A percentile compares a stretch with the other conserved stretches of the same genome.
phyloP scores from a whole-genome alignment of 495 filamentous ascomycete genomes.

The Lindgomyces ingoldianus region DNA sequence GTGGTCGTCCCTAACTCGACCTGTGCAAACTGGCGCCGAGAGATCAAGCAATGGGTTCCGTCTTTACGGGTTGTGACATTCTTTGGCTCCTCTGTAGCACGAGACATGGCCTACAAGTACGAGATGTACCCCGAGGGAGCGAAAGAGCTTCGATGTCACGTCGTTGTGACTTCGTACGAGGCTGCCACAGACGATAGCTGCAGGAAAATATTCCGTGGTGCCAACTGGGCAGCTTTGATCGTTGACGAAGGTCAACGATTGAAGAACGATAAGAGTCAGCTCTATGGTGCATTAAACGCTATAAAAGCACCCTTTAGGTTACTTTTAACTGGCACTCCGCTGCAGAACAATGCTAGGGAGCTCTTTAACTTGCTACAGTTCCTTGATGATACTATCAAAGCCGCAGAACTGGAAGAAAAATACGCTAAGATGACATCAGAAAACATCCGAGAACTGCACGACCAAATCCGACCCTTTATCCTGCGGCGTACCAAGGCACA shows the following conservation, averaged over 20 bases:
- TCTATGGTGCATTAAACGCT: conserved; percentile 71
- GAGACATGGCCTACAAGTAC: conserved; percentile 68
- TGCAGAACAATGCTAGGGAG: conserved; percentile 94
- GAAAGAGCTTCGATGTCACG: conserved; percentile 72
- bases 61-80: conserved; percentile 84
- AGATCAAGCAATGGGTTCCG: conserved; percentile 93
- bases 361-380: conserved; percentile 96
- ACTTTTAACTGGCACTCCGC: conserved; percentile 81
- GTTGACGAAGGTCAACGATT: conserved; percentile 96
- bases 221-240: conserved; percentile 84
- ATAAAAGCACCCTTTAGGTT: conserved; percentile 78
- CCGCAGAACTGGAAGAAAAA: conserved; percentile 69
- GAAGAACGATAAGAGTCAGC: conserved; percentile 84
- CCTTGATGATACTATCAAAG: conserved; percentile 68
- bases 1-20: conserved; percentile 93
- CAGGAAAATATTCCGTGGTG: conserved; percentile 59
- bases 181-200: conserved; percentile 71
- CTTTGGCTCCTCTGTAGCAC: conserved; percentile 71
- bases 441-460: conserved; percentile 76
- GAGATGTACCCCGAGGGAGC: conserved; percentile 76
- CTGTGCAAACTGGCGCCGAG: conserved; percentile 93
- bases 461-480: conserved; percentile 82
- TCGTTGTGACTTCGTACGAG: conserved; percentile 94
- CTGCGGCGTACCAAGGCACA: conserved; percentile 82
- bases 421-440: conserved; percentile 75